Conservation (phyloP, 345 rosid genomes). For the Cardamine occulta region DNA sequence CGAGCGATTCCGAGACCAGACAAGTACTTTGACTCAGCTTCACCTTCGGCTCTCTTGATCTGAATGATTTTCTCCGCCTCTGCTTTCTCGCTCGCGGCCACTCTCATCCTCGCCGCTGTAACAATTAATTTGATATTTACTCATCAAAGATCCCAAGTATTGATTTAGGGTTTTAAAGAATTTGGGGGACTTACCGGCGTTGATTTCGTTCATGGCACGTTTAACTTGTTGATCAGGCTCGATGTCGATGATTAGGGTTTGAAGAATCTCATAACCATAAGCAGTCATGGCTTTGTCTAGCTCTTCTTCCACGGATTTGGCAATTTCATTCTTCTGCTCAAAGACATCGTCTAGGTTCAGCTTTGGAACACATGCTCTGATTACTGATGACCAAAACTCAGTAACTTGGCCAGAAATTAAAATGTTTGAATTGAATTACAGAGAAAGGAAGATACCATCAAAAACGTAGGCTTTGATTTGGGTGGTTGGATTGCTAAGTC, state of each 20-base stretch:
- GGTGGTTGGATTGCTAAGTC: slow-evolving; percentile 55
- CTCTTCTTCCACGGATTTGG: slow-evolving; percentile 60
- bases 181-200: slow-evolving; percentile 46
- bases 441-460: slow-evolving; percentile 46
- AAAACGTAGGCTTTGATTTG: slow-evolving; percentile 68
- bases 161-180: background rate
- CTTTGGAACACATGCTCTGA: slow-evolving; percentile 64
- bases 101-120: slow-evolving; percentile 61
- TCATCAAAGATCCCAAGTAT: background rate
- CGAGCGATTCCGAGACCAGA: slow-evolving; percentile 60
- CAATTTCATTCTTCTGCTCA: slow-evolving; percentile 65
- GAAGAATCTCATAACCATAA: slow-evolving; percentile 61
- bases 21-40: slow-evolving; percentile 58
- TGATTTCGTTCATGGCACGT: slow-evolving; percentile 65
- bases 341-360: slow-evolving; percentile 57
- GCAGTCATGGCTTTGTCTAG: slow-evolving; percentile 66
- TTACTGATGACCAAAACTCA: slow-evolving; percentile 43
- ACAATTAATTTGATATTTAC: background rate
- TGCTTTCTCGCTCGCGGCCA: slow-evolving; percentile 60
- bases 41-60: slow-evolving; percentile 65
- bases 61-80: slow-evolving; percentile 65
- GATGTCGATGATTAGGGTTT: slow-evolving; percentile 60
- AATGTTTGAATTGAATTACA: too few relatives aligned
- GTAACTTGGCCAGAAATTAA: background rate
- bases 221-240: slow-evolving; percentile 63